Evolutionary conservation across 306 rosid species (phyloP).

Genomic region (Quercus dentata): DNA sequence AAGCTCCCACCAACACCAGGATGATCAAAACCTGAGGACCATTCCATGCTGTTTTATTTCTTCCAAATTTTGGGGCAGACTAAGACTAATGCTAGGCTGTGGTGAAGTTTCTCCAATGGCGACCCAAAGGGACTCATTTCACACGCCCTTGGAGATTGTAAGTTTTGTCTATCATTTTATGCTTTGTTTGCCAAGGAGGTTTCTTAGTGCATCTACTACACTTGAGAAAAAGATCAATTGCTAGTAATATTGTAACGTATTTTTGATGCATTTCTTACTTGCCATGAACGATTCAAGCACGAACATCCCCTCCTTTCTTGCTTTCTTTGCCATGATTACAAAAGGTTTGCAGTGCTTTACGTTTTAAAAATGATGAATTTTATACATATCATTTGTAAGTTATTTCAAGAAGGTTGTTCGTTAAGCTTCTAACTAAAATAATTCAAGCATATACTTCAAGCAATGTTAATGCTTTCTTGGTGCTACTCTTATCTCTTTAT

Average conservation of each 20-base stretch:
- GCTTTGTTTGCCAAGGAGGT: neutral
- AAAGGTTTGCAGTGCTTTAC: too few relatives aligned
- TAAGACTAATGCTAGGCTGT: slow-evolving; percentile 16
- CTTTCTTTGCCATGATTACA: neutral
- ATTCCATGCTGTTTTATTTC: slow-evolving; percentile 31
- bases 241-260: too few relatives aligned
- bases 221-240: too few relatives aligned
- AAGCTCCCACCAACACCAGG: slow-evolving; percentile 31
- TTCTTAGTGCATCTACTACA: neutral
- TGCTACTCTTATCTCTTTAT: neutral
- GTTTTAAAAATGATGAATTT: too few relatives aligned
- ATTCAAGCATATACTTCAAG: too few relatives aligned
- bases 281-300: too few relatives aligned
- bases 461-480: neutral
- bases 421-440: too few relatives aligned
- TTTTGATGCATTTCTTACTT: too few relatives aligned
- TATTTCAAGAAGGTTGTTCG: too few relatives aligned
- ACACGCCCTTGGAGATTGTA: slow-evolving; percentile 44
- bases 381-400: too few relatives aligned
- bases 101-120: slow-evolving; percentile 28
- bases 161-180: slow-evolving; percentile 13
- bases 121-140: slow-evolving; percentile 32
- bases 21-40: slow-evolving; percentile 14
- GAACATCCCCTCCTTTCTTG: neutral
- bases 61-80: slow-evolving; percentile 21